phyloP scores from a whole-genome alignment of 2,329 filamentous ascomycete genomes.

The Mycosphaerella arachidis region DNA sequence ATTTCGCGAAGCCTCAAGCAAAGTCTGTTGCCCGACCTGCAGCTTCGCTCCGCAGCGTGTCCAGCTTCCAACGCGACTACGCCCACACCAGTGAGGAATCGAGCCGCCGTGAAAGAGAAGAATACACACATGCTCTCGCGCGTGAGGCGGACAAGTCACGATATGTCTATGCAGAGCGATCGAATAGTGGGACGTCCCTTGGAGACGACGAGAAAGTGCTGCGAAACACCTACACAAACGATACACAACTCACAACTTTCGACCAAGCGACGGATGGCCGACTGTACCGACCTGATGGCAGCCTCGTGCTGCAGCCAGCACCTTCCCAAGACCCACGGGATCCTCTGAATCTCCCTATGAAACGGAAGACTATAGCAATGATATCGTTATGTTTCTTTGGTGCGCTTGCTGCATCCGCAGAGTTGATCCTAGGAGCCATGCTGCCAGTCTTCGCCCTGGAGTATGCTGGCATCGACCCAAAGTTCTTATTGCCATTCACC shows the following conservation, averaged over 20 bases:
- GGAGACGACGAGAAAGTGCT: not conserved
- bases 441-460: slow-evolving; percentile 30
- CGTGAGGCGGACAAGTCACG: not conserved
- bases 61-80: not conserved
- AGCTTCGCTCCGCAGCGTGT: not conserved
- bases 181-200: not conserved
- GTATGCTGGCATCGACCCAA: slow-evolving; percentile 23
- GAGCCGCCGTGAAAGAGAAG: not conserved
- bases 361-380: slow-evolving; percentile 15
- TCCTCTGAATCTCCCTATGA: slow-evolving; percentile 16
- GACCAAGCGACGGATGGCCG: slow-evolving; percentile 4
- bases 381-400: slow-evolving; percentile 22
- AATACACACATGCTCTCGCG: not conserved
- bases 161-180: not conserved
- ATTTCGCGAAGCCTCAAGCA: not conserved
- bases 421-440: slow-evolving; percentile 29
- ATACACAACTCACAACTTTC: slow-evolving; percentile 4
- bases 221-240: not conserved
- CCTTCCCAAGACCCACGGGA: slow-evolving; percentile 17
- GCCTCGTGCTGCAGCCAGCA: slow-evolving; percentile 7
- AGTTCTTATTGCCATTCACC: slow-evolving; percentile 9
- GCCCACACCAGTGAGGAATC: not conserved
- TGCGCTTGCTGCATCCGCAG: slow-evolving; percentile 28
- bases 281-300: slow-evolving; percentile 4
- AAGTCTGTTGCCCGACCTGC: not conserved